Conservation (phyloP, 805 yeast species). For the Ogataea glucozyma region DNA sequence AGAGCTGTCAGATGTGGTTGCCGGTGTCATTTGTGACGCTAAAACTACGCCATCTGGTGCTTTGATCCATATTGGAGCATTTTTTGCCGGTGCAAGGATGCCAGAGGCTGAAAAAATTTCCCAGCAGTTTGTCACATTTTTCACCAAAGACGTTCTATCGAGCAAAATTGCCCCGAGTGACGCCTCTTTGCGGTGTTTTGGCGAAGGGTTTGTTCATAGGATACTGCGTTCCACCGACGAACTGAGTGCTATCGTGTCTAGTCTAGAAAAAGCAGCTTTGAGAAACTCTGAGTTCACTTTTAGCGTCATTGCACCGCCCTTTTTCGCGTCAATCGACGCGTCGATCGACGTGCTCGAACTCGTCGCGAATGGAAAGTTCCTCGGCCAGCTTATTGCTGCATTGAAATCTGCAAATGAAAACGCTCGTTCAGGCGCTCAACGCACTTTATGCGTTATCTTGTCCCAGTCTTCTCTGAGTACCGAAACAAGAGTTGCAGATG, state of each 20-base stretch:
- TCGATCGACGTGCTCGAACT: constrained; percentile 44
- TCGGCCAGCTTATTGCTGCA: constrained; percentile 51
- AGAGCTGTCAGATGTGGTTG: background rate
- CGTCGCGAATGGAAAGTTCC: constrained; percentile 44
- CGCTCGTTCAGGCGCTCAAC: constrained; percentile 53
- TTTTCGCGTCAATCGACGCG: constrained; percentile 40
- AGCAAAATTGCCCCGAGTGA: constrained; percentile 29
- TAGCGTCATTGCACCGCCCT: constrained; percentile 49
- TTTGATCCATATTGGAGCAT: constrained; percentile 25
- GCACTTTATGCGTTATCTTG: constrained; percentile 34
- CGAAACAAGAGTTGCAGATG: constrained; percentile 31
- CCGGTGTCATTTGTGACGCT: constrained; percentile 17
- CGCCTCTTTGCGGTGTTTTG: constrained; percentile 23
- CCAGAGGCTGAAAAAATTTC: constrained; percentile 2
- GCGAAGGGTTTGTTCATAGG: too few species aligned
- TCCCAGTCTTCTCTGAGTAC: constrained; percentile 23
- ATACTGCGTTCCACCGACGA: constrained; percentile 16
- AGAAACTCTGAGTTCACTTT: constrained; percentile 77
- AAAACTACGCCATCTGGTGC: constrained; percentile 25
- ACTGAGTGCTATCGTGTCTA: constrained; percentile 40
- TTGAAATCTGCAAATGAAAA: constrained; percentile 70
- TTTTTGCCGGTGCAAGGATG: too few species aligned
- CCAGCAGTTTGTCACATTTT: constrained; percentile 30
- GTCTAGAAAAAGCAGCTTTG: constrained; percentile 69
- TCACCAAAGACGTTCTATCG: constrained; percentile 39